Conservation (phyloP, 176 grass and related monocot species). For the Cenchrus purpureus region DNA sequence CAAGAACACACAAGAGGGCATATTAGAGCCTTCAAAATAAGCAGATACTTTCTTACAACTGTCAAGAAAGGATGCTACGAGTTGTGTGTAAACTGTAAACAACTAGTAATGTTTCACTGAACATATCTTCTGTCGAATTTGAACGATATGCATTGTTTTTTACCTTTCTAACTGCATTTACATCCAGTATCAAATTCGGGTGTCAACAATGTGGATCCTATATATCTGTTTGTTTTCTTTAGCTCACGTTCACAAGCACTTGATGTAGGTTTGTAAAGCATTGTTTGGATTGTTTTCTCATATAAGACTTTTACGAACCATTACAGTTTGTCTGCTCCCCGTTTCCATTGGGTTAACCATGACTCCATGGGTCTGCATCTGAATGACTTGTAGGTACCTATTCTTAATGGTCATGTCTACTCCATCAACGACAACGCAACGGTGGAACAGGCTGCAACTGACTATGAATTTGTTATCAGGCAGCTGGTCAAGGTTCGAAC, state of each 20-base stretch:
- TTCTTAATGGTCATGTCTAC: conserved; percentile 69
- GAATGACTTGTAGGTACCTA: conserved; percentile 57
- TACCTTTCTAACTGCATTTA: conserved; percentile 17
- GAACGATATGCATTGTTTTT: neutral
- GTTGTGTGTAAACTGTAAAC: neutral
- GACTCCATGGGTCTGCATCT: conserved; percentile 24
- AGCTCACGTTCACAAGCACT: neutral
- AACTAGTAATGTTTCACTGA: neutral
- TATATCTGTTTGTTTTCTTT: conserved; percentile 25
- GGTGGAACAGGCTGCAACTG: conserved; percentile 66
- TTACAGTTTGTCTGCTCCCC: neutral
- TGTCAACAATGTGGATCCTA: neutral
- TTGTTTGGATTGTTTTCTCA: neutral
- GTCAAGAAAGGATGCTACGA: neutral
- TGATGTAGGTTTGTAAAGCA: neutral
- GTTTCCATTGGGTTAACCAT: conserved; percentile 25
- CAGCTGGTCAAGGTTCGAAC: conserved; percentile 81
- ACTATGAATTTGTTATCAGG: conserved; percentile 88
- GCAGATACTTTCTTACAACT: neutral
- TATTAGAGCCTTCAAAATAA: neutral
- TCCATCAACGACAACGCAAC: conserved; percentile 82
- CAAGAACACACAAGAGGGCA: too few relatives aligned
- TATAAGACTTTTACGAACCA: neutral
- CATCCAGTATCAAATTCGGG: neutral
- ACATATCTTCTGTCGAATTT: neutral